Percentiles rank a stretch among this genome's conserved stretches.
phyloP scores from a whole-genome alignment of 768 basidiomycete genomes.

The Russula emetica region DNA sequence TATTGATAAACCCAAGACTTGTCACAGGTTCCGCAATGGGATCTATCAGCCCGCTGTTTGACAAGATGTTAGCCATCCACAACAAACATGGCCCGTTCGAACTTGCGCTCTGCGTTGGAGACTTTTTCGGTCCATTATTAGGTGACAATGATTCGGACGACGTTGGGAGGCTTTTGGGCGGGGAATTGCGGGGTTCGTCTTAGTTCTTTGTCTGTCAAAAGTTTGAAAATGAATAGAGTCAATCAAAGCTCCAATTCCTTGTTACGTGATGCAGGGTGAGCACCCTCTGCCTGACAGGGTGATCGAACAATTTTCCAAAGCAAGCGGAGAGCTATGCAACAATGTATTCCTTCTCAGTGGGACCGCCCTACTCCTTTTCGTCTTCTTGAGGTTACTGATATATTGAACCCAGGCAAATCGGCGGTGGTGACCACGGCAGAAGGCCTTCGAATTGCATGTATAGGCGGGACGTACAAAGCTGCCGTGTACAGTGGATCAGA shows the following conservation, averaged over 20 bases:
- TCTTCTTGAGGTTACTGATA: slow-evolving; percentile 10
- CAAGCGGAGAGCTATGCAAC: slow-evolving; percentile 72
- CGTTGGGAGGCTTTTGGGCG: slow-evolving; percentile 57
- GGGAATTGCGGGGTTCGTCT: slow-evolving; percentile 56
- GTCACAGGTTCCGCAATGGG: slow-evolving; percentile 80
- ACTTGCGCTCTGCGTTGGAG: slow-evolving; percentile 73
- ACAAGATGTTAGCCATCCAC: slow-evolving; percentile 80
- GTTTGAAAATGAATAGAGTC: slow-evolving; percentile 9
- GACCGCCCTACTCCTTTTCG: slow-evolving; percentile 57
- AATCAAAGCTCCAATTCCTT: slow-evolving; percentile 71
- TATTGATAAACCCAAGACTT: slow-evolving; percentile 41
- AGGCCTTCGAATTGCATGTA: slow-evolving; percentile 78
- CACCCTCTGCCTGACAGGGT: slow-evolving; percentile 68
- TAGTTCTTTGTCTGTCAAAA: background rate
- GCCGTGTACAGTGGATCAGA: slow-evolving; percentile 56
- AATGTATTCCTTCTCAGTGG: slow-evolving; percentile 84
- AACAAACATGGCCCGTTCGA: slow-evolving; percentile 93
- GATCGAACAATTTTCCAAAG: slow-evolving; percentile 68
- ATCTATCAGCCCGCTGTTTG: slow-evolving; percentile 65
- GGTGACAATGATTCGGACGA: slow-evolving; percentile 41
- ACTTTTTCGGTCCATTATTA: slow-evolving; percentile 67
- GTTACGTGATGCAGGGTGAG: slow-evolving; percentile 89
- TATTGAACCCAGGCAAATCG: slow-evolving; percentile 61
- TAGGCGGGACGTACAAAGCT: slow-evolving; percentile 73
- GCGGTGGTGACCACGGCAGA: slow-evolving; percentile 73